Evolutionary conservation across 306 rosid species (phyloP).

Genomic region (Phaseolus lunatus): DNA sequence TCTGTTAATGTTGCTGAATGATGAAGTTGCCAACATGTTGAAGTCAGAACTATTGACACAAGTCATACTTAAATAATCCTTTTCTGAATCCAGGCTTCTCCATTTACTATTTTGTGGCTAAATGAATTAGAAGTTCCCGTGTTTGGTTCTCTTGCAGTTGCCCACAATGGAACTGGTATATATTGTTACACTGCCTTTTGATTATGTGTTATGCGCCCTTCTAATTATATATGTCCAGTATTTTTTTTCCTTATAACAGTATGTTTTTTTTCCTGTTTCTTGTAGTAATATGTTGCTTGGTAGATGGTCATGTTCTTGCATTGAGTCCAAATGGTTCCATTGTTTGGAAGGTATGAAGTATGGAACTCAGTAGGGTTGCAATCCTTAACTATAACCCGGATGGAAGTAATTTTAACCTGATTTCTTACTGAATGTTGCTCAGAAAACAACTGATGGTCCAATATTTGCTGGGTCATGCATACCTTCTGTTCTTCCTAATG

Average conservation of each 20-base stretch:
- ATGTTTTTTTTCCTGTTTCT: constrained; percentile 26
- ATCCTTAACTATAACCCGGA: constrained; percentile 7
- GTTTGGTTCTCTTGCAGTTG: constrained; percentile 77
- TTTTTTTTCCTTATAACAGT: constrained; percentile 20
- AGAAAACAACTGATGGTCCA: constrained; percentile 78
- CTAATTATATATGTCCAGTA: constrained; percentile 4
- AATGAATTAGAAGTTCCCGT: constrained; percentile 78
- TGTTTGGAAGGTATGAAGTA: constrained; percentile 78
- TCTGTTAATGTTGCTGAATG: constrained; percentile 25
- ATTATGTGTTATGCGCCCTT: constrained; percentile 24
- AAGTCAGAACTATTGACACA: constrained; percentile 25
- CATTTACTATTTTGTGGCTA: constrained; percentile 72
- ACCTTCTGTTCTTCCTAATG: constrained; percentile 68
- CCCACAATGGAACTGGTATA: constrained; percentile 67
- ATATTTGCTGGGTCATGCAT: constrained; percentile 91
- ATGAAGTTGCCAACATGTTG: constrained; percentile 28
- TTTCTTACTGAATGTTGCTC: constrained; percentile 41
- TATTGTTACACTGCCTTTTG: constrained; percentile 35
- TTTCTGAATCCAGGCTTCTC: constrained; percentile 59
- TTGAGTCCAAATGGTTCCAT: constrained; percentile 74
- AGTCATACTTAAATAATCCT: constrained; percentile 29
- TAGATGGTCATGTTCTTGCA: constrained; percentile 83
- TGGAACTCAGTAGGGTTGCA: constrained; percentile 31
- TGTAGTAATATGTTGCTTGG: constrained; percentile 88
- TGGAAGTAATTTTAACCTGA: constrained; percentile 36